A percentile compares a stretch with the other conserved stretches of the same genome.
These are phyloP conservation scores for Psophocarpus tetragonolobus DNA, from an alignment of 306 rosid species.

Conservation along the genomic window DNA sequence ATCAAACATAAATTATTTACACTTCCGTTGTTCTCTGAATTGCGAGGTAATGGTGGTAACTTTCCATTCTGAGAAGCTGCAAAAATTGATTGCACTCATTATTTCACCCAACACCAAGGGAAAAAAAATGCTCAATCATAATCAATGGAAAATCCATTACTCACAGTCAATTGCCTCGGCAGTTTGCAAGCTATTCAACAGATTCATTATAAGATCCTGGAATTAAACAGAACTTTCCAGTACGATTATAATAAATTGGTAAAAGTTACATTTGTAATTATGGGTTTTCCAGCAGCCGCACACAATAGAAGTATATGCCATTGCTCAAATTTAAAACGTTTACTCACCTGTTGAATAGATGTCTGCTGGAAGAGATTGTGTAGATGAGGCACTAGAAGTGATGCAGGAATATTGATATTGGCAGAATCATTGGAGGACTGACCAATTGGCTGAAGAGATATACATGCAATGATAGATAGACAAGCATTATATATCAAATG, in stretches of 20 bases:
- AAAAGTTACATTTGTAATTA: slow-evolving; percentile 10
- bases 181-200: slow-evolving; percentile 73
- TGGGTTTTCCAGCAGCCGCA: slow-evolving; percentile 19
- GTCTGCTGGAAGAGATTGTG: slow-evolving; percentile 94
- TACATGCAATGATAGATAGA: slow-evolving; percentile 26
- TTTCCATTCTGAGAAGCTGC: slow-evolving; percentile 87
- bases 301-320: slow-evolving; percentile 19
- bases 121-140: neutral
- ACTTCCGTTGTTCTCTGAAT: slow-evolving; percentile 84
- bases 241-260: slow-evolving; percentile 32
- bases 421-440: slow-evolving; percentile 61
- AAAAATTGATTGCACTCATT: slow-evolving; percentile 36
- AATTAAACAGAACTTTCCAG: slow-evolving; percentile 36
- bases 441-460: slow-evolving; percentile 58
- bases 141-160: slow-evolving; percentile 42
- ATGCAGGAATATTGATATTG: slow-evolving; percentile 60
- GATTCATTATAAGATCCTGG: slow-evolving; percentile 85
- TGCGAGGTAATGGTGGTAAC: slow-evolving; percentile 80
- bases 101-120: slow-evolving; percentile 19
- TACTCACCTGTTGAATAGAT: slow-evolving; percentile 85
- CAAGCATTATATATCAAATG: slow-evolving; percentile 16
- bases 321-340: slow-evolving; percentile 25
- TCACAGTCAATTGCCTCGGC: slow-evolving; percentile 78
- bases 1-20: slow-evolving; percentile 51
- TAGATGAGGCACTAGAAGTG: slow-evolving; percentile 80